Evolutionary conservation across 495 filamentous ascomycete genomes (phyloP).

Genomic region (Lichenothelia convexa): DNA sequence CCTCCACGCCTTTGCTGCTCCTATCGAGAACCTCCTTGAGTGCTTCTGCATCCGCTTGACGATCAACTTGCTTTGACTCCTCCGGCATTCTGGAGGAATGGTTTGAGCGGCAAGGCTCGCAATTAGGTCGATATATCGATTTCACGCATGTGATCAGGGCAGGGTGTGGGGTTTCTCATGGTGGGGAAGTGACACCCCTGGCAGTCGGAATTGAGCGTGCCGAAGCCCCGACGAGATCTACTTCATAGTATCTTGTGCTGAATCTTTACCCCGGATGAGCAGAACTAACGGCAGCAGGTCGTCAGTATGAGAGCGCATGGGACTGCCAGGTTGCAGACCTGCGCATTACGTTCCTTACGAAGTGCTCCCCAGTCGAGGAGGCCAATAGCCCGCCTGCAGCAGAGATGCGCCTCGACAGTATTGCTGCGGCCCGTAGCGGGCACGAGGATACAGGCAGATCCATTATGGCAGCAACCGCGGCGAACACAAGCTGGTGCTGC

Average conservation of each 20-base stretch:
- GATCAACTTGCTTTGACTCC: neutral
- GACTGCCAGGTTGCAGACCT: neutral
- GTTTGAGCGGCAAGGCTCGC: too few species aligned
- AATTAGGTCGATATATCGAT: too few species aligned
- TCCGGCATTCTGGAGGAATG: too few species aligned
- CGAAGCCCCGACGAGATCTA: too few species aligned
- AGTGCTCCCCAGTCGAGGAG: neutral
- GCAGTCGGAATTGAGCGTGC: too few species aligned
- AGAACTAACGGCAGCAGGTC: neutral
- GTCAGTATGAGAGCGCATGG: neutral
- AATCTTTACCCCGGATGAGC: too few species aligned
- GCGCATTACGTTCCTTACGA: neutral
- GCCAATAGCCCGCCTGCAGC: neutral
- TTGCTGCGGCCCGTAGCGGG: neutral
- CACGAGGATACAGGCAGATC: too few species aligned
- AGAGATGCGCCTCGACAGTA: neutral
- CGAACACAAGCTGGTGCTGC: slow-evolving; percentile 15
- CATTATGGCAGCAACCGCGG: slow-evolving; percentile 6
- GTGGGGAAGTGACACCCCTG: too few species aligned
- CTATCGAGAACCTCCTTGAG: neutral
- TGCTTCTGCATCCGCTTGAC: neutral
- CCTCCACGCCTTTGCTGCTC: neutral
- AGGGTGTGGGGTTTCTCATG: too few species aligned
- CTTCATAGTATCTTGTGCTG: too few species aligned
- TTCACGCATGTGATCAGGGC: too few species aligned